Percentiles rank a stretch among this genome's conserved stretches.
phyloP scores from a whole-genome alignment of 495 filamentous ascomycete species.

The Annulohypoxylon stygium region DNA sequence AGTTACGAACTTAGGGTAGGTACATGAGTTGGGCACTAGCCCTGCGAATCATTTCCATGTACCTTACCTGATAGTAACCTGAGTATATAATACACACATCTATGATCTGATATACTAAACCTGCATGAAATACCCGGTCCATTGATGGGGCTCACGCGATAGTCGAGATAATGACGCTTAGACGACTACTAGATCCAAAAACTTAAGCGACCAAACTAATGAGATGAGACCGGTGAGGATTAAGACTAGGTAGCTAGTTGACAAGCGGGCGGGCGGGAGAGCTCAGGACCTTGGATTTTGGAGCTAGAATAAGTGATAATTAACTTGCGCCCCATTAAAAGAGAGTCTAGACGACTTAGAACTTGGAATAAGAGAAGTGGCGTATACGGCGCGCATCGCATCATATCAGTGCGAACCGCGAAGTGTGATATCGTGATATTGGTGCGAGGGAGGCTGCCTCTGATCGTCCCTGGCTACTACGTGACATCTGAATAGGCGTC shows the following conservation, averaged over 20 bases:
- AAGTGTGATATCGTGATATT: conserved; percentile 12
- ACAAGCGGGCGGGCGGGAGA: conserved; percentile 13
- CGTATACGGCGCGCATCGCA: conserved; percentile 10
- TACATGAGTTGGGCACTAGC: conserved; percentile 9
- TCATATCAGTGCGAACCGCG: conserved; percentile 15
- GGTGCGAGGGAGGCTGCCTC: conserved; percentile 8
- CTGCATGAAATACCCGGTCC: conserved; percentile 12
- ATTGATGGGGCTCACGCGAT: conserved; percentile 17
- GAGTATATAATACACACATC: not conserved
- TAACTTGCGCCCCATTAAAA: conserved; percentile 20
- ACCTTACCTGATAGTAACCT: conserved; percentile 7
- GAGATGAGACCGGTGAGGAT: conserved; percentile 5
- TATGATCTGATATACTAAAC: not conserved
- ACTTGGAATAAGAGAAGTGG: conserved; percentile 5
- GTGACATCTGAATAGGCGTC: conserved; percentile 17
- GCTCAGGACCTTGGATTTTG: conserved; percentile 2
- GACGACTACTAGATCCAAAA: conserved; percentile 27
- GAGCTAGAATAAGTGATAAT: conserved; percentile 22
- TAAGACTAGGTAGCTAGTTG: conserved; percentile 14
- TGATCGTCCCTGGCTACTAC: conserved; percentile 8
- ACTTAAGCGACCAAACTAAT: conserved; percentile 20
- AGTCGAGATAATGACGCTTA: conserved; percentile 26
- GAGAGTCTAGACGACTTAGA: conserved; percentile 12
- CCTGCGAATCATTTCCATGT: not conserved
- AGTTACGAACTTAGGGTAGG: not conserved